Base-by-base conservation (phyloP, 1,139 yeast genomes). In the Zhuliangozyma parablackwelliae region DNA sequence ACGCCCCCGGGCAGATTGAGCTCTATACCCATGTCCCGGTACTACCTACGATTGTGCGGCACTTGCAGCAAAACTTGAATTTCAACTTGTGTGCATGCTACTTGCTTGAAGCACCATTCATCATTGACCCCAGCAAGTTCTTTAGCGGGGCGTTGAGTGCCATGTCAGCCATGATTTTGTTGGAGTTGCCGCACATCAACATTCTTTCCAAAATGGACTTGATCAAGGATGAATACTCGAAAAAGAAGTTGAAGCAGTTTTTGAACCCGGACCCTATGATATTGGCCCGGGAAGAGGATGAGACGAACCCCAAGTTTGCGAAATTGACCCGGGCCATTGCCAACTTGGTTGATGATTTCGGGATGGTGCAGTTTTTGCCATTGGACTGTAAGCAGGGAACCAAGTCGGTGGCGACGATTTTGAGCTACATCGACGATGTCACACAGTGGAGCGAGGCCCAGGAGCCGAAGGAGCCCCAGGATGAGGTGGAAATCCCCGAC, bases 1-100 rank as follows among this genome's bases (percentile, higher is more conserved):
- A 94, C 58, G 90, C 97, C 60, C 99, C 99, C 0, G 98, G 98
- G 1, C 99, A 92, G 59, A 90, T 94, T 45, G 99, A 92, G 58
- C 72, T 92, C 29, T 92, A 92, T 58, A 89, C 96, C 3, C 99
- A 92, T 59, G 80, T 90, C 26, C 97, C 98, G 0, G 92, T 89
- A 7, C 69, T 92, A 34, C 98, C 98, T 2, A 76, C 88, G 5
- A 79, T 92, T 11, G 94, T 88, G 8, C 80, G 79, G 48, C 97
- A 92, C 61, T 69, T 92, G 47, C 84, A 82, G 51, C 78, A 78
- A 41, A 82, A 79, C 46, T 67, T 90, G 53, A 86, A 85, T 54
- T 90, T 92, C 65, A 85, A 81, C 44, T 63, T 94, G 21, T 92
- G 98, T 68, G 97, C 97, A 10, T 80, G 96, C 0, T 94, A 92